phyloP scores from a whole-genome alignment of 305 asterid species.

The Fraxinus platypoda region DNA sequence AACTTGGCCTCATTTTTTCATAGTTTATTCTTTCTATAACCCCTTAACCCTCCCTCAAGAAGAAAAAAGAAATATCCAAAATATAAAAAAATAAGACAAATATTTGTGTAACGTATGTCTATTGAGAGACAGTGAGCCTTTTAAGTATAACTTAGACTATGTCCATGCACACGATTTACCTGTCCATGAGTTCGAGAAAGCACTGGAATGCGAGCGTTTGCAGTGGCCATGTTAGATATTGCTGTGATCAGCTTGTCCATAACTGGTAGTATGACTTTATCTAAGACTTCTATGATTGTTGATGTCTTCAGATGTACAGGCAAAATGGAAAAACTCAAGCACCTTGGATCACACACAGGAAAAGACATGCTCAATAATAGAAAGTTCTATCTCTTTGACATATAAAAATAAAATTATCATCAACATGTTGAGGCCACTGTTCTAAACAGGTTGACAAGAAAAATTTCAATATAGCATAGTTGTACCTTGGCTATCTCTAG shows the following conservation, averaged over 20 bases:
- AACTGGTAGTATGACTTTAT: slow-evolving; percentile 50
- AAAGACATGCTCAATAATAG: background rate
- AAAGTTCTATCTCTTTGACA: background rate
- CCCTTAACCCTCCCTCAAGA: background rate
- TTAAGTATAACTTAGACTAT: background rate
- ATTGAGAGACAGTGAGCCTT: background rate
- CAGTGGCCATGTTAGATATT: slow-evolving; percentile 53
- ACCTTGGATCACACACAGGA: background rate
- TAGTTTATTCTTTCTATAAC: background rate
- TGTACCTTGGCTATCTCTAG: slow-evolving; percentile 14
- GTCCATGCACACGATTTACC: slow-evolving; percentile 34
- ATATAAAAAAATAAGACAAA: background rate
- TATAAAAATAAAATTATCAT: background rate
- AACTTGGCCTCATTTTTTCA: background rate
- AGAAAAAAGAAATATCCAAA: background rate
- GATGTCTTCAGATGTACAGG: slow-evolving; percentile 90
- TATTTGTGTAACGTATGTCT: background rate
- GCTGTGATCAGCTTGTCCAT: slow-evolving; percentile 68
- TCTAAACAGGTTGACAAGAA: background rate
- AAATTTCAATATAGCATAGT: background rate
- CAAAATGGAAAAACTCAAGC: slow-evolving; percentile 50
- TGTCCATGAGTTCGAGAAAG: slow-evolving; percentile 95
- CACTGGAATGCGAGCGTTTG: slow-evolving; percentile 63
- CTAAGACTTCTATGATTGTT: slow-evolving; percentile 72
- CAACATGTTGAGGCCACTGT: background rate